These are phyloP conservation scores for Komagataella kurtzmanii DNA, from an alignment of 805 yeast genomes.

Conservation along the genomic window DNA sequence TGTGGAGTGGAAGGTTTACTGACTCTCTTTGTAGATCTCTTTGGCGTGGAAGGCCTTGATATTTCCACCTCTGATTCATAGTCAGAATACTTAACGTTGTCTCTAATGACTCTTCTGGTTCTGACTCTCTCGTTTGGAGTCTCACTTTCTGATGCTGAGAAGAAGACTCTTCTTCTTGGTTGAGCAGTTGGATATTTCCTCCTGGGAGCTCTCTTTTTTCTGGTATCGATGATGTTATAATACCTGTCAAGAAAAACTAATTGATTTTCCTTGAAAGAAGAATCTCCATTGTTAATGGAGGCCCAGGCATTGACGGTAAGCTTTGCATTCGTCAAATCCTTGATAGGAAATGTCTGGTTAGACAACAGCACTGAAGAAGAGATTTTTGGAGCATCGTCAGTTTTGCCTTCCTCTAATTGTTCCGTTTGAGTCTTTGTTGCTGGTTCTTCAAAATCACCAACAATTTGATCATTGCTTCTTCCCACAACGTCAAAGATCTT, in stretches of 20 bases:
- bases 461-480: not conserved
- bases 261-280: conserved; percentile 19
- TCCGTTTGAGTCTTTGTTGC: not conserved
- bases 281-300: conserved; percentile 12
- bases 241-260: conserved; percentile 41
- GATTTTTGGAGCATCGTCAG: not conserved
- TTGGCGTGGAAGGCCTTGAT: conserved; percentile 21
- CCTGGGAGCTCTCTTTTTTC: conserved; percentile 2
- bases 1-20: conserved; percentile 25
- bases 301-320: conserved; percentile 41
- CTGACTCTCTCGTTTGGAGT: conserved; percentile 36
- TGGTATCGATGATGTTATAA: conserved; percentile 23
- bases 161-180: conserved; percentile 10
- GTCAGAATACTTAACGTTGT: conserved; percentile 19
- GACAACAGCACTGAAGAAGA: not conserved
- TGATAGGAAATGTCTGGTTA: conserved; percentile 26
- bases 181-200: conserved; percentile 13
- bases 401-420: not conserved
- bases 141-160: conserved; percentile 10
- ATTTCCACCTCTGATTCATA: conserved; percentile 12
- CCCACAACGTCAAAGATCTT: not conserved
- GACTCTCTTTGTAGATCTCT: conserved; percentile 19
- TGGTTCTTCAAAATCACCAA: not conserved
- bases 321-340: conserved; percentile 27
- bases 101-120: conserved; percentile 43